Evolutionary conservation across 2,329 filamentous ascomycete genomes (phyloP), one percentile per base, ranked within the genome.

Genomic region (Epichloe amarillans): DNA sequence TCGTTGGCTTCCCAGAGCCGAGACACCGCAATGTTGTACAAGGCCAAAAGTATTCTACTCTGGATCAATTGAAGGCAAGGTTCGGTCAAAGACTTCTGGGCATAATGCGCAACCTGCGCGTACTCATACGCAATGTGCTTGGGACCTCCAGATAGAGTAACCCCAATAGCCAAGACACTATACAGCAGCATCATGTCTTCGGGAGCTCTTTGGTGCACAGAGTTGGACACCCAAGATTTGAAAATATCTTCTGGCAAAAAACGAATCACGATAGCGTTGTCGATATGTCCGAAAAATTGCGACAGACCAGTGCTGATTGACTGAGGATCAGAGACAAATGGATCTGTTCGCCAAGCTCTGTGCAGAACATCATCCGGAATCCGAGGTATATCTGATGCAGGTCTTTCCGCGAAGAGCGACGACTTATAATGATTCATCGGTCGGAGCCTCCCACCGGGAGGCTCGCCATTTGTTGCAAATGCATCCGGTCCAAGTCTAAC

Each of bases 1-100:
- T 87, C 83, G 69, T 75, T 82, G 6, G 80, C 79, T 46, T 81
- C 76, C 41, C 72, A 70, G 38, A 74, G 66, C n/a, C 77, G 76
- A 14, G 77, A 77, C 21, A 74, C 73, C 1, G 82, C 77, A 53
- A 83, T 79, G 56, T 82, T 79, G 64, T 83, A 86, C 6, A 86
- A 66, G 19, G 79, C 75, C 39, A 88, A 71, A 15, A 87, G 70
- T n/a, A 88, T 67, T 50, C 81, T 75, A 45, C 76, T 77, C 61
- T 88, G 84, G 12, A 82, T 79, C 43, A 87, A 67, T 56, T 86
- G 80, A 46, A 88, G 64, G 36, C 64, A 64, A 50, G 57, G 59
- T 11, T 52, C 46, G 2, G 52, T 55, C 6, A 58, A 56, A 44
- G 57, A 61, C 47, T 61, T 66, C 47, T 71, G 66, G 4, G 79